phyloP scores from a whole-genome alignment of 768 basidiomycete species.

The Pleurotus giganteus region DNA sequence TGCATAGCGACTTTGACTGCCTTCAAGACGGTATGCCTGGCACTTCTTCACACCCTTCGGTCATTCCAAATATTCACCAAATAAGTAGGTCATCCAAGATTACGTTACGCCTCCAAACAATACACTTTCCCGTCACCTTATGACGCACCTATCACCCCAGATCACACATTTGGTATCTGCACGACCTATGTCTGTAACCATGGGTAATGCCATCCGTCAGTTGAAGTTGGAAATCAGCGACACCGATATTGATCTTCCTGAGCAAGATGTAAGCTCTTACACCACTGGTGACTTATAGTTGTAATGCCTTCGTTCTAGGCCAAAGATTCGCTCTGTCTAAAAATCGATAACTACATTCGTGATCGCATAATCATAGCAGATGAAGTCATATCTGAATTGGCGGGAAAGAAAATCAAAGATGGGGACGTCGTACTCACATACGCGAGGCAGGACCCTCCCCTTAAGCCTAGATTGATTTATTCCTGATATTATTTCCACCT shows the following conservation, averaged over 20 bases:
- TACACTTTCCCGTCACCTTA: constrained; percentile 86
- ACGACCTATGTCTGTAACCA: constrained; percentile 87
- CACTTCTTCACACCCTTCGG: constrained; percentile 2
- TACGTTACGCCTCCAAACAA: constrained; percentile 85
- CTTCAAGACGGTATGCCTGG: constrained; percentile 73
- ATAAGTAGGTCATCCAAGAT: constrained; percentile 78
- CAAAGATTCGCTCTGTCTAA: constrained; percentile 76
- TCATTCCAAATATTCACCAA: constrained; percentile 7
- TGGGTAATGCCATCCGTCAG: constrained; percentile 93
- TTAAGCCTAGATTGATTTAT: not conserved
- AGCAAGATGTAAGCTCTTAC: constrained; percentile 73
- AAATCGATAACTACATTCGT: constrained; percentile 91
- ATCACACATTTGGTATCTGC: constrained; percentile 87
- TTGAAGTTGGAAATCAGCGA: constrained; percentile 94
- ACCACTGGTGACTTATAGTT: constrained; percentile 1
- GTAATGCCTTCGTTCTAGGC: constrained; percentile 50
- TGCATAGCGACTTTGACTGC: constrained; percentile 90
- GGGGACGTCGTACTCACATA: constrained; percentile 93
- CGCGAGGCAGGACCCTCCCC: constrained; percentile 59
- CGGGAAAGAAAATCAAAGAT: constrained; percentile 91
- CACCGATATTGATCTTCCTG: constrained; percentile 89
- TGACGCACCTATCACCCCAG: constrained; percentile 90
- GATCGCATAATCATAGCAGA: constrained; percentile 93
- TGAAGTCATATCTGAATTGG: constrained; percentile 87
- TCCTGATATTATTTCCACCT: not conserved